These are phyloP conservation scores for Collybia sp. DNA, from an alignment of 768 basidiomycete genomes.

Conservation along the genomic window DNA sequence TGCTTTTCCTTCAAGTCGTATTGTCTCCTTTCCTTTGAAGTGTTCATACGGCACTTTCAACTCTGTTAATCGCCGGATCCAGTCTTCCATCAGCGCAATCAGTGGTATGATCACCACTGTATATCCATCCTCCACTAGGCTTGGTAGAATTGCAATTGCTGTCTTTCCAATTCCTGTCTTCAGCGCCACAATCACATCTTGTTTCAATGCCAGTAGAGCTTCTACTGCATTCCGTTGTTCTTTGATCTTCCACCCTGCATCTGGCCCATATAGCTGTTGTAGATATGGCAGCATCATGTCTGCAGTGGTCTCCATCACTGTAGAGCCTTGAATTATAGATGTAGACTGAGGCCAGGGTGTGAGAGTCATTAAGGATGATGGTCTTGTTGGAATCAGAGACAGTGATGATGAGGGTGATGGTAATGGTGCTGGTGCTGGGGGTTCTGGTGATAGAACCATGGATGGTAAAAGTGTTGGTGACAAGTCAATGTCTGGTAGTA, in stretches of 20 bases:
- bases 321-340: background rate
- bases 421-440: too few species aligned
- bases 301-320: background rate
- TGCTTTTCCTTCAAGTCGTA: too few species aligned
- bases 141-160: conserved; percentile 15
- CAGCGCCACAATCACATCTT: conserved; percentile 16
- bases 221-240: conserved; percentile 13
- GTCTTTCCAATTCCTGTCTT: conserved; percentile 22
- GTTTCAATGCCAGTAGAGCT: conserved; percentile 3
- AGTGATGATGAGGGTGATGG: too few species aligned
- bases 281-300: background rate
- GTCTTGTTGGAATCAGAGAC: too few species aligned
- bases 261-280: background rate
- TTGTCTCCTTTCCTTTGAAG: too few species aligned
- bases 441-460: too few species aligned
- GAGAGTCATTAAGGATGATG: too few species aligned
- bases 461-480: too few species aligned
- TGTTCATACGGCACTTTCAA: too few species aligned
- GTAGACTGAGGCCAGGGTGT: too few species aligned
- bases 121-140: conserved; percentile 5
- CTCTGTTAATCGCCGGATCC: too few species aligned
- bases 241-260: conserved; percentile 9
- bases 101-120: conserved; percentile 17
- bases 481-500: too few species aligned
- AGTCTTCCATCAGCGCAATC: conserved; percentile 12